Conservation (phyloP, 306 rosid species). For the Pachyrhizus erosus region DNA sequence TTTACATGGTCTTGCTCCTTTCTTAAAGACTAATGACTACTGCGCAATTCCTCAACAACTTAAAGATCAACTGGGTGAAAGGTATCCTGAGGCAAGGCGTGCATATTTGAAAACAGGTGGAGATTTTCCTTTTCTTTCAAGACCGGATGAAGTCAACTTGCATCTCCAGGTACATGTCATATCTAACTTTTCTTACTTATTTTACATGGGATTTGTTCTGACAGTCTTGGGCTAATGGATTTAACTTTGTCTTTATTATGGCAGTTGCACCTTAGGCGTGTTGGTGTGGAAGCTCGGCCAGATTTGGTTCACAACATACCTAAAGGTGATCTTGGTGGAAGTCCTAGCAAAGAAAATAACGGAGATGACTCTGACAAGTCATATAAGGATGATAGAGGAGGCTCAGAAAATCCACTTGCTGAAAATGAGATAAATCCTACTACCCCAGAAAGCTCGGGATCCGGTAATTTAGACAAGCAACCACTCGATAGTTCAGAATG, state of each 20-base stretch:
- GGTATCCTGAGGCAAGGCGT: constrained; percentile 89
- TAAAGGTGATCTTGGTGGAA: constrained; percentile 73
- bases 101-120: constrained; percentile 91
- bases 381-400: constrained; percentile 52
- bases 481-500: constrained; percentile 54
- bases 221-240: constrained; percentile 10
- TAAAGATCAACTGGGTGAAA: constrained; percentile 87
- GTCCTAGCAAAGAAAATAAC: constrained; percentile 67
- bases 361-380: constrained; percentile 65
- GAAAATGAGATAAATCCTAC: constrained; percentile 60
- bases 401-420: constrained; percentile 55
- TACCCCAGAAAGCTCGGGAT: constrained; percentile 68
- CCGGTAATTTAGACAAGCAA: constrained; percentile 61
- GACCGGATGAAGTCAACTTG: constrained; percentile 98
- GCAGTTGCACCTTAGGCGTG: constrained; percentile 92
- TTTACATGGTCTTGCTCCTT: constrained; percentile 37
- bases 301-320: constrained; percentile 69
- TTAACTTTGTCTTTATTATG: constrained; percentile 33
- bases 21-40: constrained; percentile 91
- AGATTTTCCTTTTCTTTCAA: constrained; percentile 97
- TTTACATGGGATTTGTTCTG: constrained; percentile 7
- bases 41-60: constrained; percentile 92
- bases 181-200: constrained; percentile 17
- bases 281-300: constrained; percentile 88
- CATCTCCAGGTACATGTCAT: constrained; percentile 81